Conservation (phyloP, 495 filamentous ascomycete species). For the Talaromyces thailandensis region DNA sequence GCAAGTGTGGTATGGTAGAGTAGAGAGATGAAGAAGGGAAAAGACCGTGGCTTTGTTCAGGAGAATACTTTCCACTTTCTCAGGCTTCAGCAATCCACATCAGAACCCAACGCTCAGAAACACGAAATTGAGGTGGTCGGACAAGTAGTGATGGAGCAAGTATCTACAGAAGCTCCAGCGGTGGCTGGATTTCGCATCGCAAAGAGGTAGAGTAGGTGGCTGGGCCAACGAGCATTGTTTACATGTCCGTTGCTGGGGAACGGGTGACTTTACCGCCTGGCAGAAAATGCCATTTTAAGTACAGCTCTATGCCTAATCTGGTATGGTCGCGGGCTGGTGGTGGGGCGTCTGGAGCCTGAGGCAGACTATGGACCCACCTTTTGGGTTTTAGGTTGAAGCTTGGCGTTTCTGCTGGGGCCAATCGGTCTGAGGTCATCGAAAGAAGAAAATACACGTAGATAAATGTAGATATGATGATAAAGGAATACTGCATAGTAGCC, state of each 20-base stretch:
- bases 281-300: neutral
- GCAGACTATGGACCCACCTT: neutral
- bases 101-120: neutral
- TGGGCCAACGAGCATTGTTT: constrained; percentile 42
- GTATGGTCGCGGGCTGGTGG: neutral
- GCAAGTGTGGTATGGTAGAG: constrained; percentile 14
- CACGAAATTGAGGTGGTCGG: constrained; percentile 6
- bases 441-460: neutral
- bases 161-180: constrained; percentile 8
- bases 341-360: neutral
- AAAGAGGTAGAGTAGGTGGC: constrained; percentile 29
- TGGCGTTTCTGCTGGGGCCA: neutral
- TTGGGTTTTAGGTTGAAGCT: constrained; percentile 1
- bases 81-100: neutral
- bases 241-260: constrained; percentile 32
- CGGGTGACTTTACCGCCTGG: constrained; percentile 21
- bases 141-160: constrained; percentile 1
- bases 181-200: constrained; percentile 25
- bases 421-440: neutral
- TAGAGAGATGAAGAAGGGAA: constrained; percentile 17
- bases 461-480: too few relatives aligned
- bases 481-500: neutral
- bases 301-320: neutral
- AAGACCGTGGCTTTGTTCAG: constrained; percentile 28
- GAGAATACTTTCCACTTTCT: constrained; percentile 17